Evolutionary conservation across 208 protist genomes (phyloP).

Genomic region (Giardia muris): DNA sequence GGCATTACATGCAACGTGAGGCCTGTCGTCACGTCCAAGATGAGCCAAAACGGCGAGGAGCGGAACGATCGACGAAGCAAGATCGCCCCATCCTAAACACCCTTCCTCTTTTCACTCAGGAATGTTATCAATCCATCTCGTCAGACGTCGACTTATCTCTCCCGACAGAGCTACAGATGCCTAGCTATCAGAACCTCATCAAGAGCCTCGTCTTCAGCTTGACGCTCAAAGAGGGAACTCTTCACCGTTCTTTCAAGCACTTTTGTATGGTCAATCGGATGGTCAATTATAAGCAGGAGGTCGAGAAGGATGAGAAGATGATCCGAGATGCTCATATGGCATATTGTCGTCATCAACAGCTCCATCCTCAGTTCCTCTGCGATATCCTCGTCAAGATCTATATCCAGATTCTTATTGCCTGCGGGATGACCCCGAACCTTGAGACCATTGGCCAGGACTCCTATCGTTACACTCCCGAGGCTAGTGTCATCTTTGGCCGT

Average conservation of each 20-base stretch:
- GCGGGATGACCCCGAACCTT: neutral
- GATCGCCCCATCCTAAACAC: too few relatives aligned
- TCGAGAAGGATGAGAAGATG: neutral
- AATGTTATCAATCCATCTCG: neutral
- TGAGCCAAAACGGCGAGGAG: neutral
- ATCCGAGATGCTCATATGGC: neutral
- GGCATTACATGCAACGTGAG: neutral
- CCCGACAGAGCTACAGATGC: neutral
- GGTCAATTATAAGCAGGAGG: neutral
- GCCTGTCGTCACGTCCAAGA: neutral
- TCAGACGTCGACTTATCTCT: neutral
- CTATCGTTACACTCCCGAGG: neutral
- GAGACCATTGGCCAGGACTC: neutral
- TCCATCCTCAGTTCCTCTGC: neutral
- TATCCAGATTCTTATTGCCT: neutral
- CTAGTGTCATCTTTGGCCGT: neutral
- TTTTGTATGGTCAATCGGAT: neutral
- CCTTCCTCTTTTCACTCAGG: neutral
- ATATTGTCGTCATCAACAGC: neutral
- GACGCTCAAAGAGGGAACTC: neutral
- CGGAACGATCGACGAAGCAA: neutral
- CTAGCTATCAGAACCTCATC: neutral
- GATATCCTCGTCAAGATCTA: neutral
- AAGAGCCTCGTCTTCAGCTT: neutral
- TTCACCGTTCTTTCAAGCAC: neutral